Evolutionary conservation across 306 rosid genomes (phyloP), one percentile per base, ranked within the genome.

Genomic region (Elaeagnus macrophylla): DNA sequence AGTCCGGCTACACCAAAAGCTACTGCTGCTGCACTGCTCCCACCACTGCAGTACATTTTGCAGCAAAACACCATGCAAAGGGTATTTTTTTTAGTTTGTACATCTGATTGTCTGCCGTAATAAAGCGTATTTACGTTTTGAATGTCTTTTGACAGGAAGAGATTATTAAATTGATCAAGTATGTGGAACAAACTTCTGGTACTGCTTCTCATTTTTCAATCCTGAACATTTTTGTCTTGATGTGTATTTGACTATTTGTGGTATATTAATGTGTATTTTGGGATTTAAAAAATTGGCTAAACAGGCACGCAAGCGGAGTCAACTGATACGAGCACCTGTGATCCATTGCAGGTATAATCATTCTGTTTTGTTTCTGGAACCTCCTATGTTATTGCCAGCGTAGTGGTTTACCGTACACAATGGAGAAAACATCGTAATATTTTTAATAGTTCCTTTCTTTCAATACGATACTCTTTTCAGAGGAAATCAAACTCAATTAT

Each of bases 11-110:
- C 73, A 37, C 66, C 59, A 41, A 84, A 75, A 60, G 52, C 63
- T 48, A 47, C 71, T 57, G 66, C 81, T 41, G 51, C 78, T 8
- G 48, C 84, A 25, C 55, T 87, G 71, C 87, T 84, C 69, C 79
- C 83, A 20, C 77, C 85, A 51, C 76, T 91, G 56, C 96, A 84
- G 54, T 73, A 50, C 71, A 80, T 84, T 77, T 70, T 91, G 77
- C 93, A 78, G 76, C 99, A 82, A 69, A 87, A 91, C 54, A 50
- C 74, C 48, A 67, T 74, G 42, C 99, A 93, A 66, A 88, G 95
- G 80, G 99, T 93, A 75, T 51, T 70, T 60, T 44, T 57, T 37
- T 39, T n/a, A n/a, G 37, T 53, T 56, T 49, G 52, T 32, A 37
- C 39, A 13, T 53, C 50, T 52, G 45, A 38, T 25, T 10, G 18